Base-by-base conservation (phyloP, 2,329 filamentous ascomycete species). In the Knufia petricola region DNA sequence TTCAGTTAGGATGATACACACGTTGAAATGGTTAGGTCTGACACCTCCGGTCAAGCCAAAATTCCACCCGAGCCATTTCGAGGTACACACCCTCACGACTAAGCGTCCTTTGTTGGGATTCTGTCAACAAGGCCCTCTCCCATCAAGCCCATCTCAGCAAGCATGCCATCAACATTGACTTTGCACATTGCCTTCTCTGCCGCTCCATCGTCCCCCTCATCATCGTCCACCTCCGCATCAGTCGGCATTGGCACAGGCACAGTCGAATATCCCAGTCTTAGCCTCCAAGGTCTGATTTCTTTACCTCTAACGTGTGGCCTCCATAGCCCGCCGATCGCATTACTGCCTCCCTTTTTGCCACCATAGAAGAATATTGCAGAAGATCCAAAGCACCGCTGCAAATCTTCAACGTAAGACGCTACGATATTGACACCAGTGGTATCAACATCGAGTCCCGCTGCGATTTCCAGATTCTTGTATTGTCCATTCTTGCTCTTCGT, bases 331-430 rank as follows among this genome's bases (percentile, higher is more conserved):
- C 75, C 76, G 62, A 85, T 74, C 6, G 75, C 61, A 49, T 78
- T 49, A 17, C 50, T 53, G 3, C 51, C 73, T 20, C 80, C 73
- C 1, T 73, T 70, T 1, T 72, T 63, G 3, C 69, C 72, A 26
- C 87, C 82, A 54, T 81, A 76, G 71, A 96, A 95, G 65, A 95
- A 87, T 1, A 95, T 69, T 28, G 94, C 69, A 2, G 79, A 77
- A 30, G 81, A 76, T 2, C 76, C 75, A 61, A 88, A 95, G 1
- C 79, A 63, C 2, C 68, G 69, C 54, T 79, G 71, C 10, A 96
- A 69, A 59, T 92, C 85, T 13, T 71, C 66, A 13, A 88, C 65
- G 50, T 90, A 81, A 7, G 79, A 69, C 7, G 70, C 66, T 1
- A 81, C 69, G 0, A 84, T 78, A n/a, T 82, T 72, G 19, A 77